These are phyloP conservation scores for Colletotrichum sp. DNA, from an alignment of 2,329 filamentous ascomycete genomes.

Conservation along the genomic window DNA sequence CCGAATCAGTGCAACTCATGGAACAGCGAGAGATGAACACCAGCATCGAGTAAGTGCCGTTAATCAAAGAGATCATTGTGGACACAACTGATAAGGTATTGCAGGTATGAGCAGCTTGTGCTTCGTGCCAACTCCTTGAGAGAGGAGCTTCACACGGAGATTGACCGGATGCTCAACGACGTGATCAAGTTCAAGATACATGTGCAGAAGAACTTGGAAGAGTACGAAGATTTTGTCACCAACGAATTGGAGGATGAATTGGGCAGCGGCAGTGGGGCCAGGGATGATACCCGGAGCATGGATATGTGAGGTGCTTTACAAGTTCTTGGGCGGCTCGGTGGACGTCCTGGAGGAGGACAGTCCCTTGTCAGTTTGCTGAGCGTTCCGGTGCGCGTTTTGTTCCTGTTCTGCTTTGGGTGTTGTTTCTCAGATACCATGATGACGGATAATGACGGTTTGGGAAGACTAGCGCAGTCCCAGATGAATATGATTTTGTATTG, in stretches of 20 bases:
- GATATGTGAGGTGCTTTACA: conserved; percentile 42
- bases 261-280: conserved; percentile 63
- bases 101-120: conserved; percentile 89
- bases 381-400: not conserved
- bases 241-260: conserved; percentile 91
- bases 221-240: conserved; percentile 92
- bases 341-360: not conserved
- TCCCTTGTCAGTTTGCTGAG: conserved; percentile 1
- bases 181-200: conserved; percentile 99
- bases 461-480: not conserved
- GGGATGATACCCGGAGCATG: conserved; percentile 57
- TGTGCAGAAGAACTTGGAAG: conserved; percentile 88
- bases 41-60: conserved; percentile 83
- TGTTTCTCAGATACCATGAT: conserved; percentile 18
- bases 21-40: conserved; percentile 97
- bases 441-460: conserved; percentile 13
- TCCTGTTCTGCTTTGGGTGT: not conserved
- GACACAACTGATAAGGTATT: not conserved
- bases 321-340: conserved; percentile 9
- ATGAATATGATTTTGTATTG: not conserved
- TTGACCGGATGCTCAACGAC: conserved; percentile 95
- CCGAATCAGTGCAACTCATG: conserved; percentile 87
- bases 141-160: conserved; percentile 97
- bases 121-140: conserved; percentile 81
- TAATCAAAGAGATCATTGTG: not conserved